Evolutionary conservation across 768 basidiomycete genomes (phyloP), one percentile per base, ranked within the genome.

Genomic region (Tremella mesenterica): DNA sequence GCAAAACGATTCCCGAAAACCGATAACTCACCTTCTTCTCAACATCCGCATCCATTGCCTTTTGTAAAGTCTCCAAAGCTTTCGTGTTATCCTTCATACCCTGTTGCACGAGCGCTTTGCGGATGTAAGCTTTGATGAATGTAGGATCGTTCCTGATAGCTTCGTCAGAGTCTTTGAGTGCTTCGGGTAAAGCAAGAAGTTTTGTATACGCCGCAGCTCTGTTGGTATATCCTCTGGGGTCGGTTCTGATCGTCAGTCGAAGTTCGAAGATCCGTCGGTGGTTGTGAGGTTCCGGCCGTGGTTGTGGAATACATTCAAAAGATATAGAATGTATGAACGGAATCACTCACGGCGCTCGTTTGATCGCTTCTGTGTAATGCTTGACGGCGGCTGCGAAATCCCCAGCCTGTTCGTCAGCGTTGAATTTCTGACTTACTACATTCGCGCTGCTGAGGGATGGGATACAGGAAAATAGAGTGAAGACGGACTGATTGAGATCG

Each of bases 131-230:
- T 76, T 92, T 97, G 75, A 93, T 88, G 68, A 96, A 95, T 46
- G 77, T 77, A 30, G 88, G 83, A 74, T 97, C 93, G 45, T 86
- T 81, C 74, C 83, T 85, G 78, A 97, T 90, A 23, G 95, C 90
- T 72, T 86, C 83, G 52, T 99, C 82, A 33, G 83, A 88, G 66
- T 99, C 95, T 75, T 97, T 97, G 68, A 97, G 79, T 1, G 92
- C 95, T 73, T 99, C 95, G 10, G 91, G 86, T 27, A 97, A 75
- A 1, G 95, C 95, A 38, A 81, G 81, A 34, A 99, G 82, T 77
- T 97, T 97, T 75, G 85, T 88, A 76, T 95, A 96, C 21, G 90
- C 92, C 26, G 90, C 85, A n/a, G 95, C 90, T 45, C 95, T 85
- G 77, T 99, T 99, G 74, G 93, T 97, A 78, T 96, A 99, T 8